Evolutionary conservation across 1,139 yeast genomes (phyloP), one percentile per base, ranked within the genome.

Genomic region (Taphrina pruni): DNA sequence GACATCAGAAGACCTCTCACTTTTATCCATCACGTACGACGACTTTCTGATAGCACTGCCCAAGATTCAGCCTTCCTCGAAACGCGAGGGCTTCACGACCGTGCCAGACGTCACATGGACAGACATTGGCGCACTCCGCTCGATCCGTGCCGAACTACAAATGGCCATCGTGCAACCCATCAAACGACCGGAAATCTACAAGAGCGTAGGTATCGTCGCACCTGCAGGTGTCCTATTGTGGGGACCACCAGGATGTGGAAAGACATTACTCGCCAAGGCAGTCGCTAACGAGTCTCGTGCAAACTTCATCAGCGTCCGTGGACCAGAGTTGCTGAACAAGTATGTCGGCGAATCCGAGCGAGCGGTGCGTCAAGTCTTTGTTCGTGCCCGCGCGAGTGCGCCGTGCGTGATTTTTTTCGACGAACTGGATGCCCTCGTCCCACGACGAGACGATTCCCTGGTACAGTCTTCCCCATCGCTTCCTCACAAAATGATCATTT

Each of bases 181-280:
- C 73, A 88, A 89, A 75, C 86, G 92, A 73, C 99, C 99, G 0
- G 97, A 93, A 73, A 80, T 94, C 21, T 94, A 89, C 76, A 87
- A 87, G 72, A 87, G 88, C 72, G 97, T 94, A 9, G 99, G 99
- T 78, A 93, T 94, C 50, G 86, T 92, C 68, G 97, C 97, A 0
- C 98, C 99, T 0, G 93, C 97, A 0, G 99, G 99, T 69, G 99
- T 94, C 0, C 81, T 94, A 26, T 84, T 94, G 83, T 94, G 99
- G 99, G 99, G 99, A 0, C 99, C 99, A 1, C 99, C 99, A 1
- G 99, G 99, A 32, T 94, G 98, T 81, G 99, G 99, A 83, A 94
- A 94, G 77, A 94, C 99, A 0, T 82, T 94, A 69, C 81, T 94
- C 64, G 99, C 98, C 0, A 94, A 94, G 76, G 99, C 98, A 0